A percentile compares a stretch with the other conserved stretches of the same genome.
phyloP scores from a whole-genome alignment of 257 asterid species.

The Penstemon eatonii region DNA sequence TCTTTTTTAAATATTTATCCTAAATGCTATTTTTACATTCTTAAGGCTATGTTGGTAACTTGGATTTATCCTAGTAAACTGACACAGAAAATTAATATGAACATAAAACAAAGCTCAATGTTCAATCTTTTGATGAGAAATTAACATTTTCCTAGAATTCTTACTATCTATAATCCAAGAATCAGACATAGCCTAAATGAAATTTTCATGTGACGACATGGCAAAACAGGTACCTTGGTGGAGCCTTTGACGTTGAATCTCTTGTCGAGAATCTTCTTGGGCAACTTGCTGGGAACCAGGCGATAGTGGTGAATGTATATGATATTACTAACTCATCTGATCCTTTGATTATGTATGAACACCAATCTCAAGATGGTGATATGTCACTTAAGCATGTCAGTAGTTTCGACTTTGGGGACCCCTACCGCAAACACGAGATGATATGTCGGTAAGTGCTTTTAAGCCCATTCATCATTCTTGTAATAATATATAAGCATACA shows the following conservation, averaged over 20 bases:
- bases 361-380: conserved; percentile 56
- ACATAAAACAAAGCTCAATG: no score
- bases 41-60: no score
- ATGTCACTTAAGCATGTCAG: conserved; percentile 68
- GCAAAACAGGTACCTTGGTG: conserved; percentile 74
- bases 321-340: conserved; percentile 81
- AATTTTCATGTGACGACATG: neutral
- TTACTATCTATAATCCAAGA: no score
- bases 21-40: no score
- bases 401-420: conserved; percentile 86
- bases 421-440: conserved; percentile 87
- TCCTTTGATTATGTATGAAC: conserved; percentile 74
- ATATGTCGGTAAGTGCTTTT: conserved; percentile 63
- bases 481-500: neutral
- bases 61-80: no score
- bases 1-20: no score
- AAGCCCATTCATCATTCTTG: neutral
- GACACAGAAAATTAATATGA: no score
- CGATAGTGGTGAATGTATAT: conserved; percentile 73
- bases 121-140: no score
- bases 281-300: conserved; percentile 86
- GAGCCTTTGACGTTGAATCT: conserved; percentile 90
- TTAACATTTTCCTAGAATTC: no score
- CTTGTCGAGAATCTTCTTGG: conserved; percentile 87
- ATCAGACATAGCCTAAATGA: no score